A percentile compares a stretch with the other conserved stretches of the same genome.
These are phyloP conservation scores for Theileria sp. DNA, from an alignment of 169 alveolate genomes.

Conservation along the genomic window DNA sequence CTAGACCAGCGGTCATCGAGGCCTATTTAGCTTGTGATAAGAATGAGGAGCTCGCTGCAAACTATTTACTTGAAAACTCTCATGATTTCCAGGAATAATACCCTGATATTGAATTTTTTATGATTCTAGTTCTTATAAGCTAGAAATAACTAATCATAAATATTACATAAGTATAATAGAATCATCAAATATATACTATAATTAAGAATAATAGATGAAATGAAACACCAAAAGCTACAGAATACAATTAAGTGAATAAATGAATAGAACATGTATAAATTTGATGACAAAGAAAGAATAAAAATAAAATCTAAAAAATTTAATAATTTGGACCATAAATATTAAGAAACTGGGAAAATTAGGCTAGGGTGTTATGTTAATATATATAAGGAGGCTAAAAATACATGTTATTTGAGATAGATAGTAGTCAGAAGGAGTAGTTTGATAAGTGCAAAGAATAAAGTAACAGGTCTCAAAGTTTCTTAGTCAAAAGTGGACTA, in stretches of 20 bases:
- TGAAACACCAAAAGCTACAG: too few relatives aligned
- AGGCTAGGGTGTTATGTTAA: neutral
- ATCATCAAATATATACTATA: neutral
- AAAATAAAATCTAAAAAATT: too few relatives aligned
- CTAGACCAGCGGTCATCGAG: constrained; percentile 90
- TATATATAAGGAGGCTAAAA: neutral
- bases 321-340: too few relatives aligned
- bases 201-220: neutral
- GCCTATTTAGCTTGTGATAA: constrained; percentile 95
- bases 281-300: neutral
- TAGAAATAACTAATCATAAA: neutral
- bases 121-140: neutral
- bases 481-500: neutral
- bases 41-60: constrained; percentile 92
- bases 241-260: neutral
- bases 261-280: neutral
- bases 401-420: neutral
- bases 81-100: constrained; percentile 63
- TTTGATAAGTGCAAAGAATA: neutral
- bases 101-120: constrained; percentile 1
- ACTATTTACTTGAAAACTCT: constrained; percentile 81
- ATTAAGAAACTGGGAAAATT: neutral
- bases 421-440: neutral
- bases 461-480: neutral
- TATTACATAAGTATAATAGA: neutral